phyloP scores from a whole-genome alignment of 768 basidiomycete genomes.

The Hortiboletus flavorubellus region DNA sequence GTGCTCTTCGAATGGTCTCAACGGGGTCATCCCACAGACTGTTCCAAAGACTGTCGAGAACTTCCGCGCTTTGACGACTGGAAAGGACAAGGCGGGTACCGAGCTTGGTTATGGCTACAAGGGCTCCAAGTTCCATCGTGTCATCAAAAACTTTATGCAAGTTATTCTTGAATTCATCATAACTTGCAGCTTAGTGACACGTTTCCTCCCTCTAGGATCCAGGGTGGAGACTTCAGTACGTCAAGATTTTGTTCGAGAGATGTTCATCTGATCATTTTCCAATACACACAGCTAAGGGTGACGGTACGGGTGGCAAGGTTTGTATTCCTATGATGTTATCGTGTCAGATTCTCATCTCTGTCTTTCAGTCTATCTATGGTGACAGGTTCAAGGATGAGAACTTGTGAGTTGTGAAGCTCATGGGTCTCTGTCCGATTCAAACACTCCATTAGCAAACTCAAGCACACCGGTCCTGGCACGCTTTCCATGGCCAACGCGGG shows the following conservation, averaged over 20 bases:
- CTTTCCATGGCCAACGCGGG: constrained; percentile 96
- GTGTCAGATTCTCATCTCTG: constrained; percentile 1
- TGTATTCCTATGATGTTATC: constrained; percentile 2
- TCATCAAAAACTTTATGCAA: constrained; percentile 92
- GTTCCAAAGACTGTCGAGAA: constrained; percentile 97
- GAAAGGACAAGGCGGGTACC: constrained; percentile 61
- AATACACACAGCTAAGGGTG: constrained; percentile 61
- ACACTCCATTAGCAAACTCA: constrained; percentile 71
- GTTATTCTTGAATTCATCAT: constrained; percentile 15
- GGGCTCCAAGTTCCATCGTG: constrained; percentile 94
- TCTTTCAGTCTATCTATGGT: constrained; percentile 78
- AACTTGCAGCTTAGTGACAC: not conserved
- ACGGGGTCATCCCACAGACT: constrained; percentile 45
- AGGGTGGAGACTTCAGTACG: constrained; percentile 97
- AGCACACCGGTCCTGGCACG: constrained; percentile 82
- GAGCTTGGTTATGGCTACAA: constrained; percentile 88
- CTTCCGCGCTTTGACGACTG: constrained; percentile 91
- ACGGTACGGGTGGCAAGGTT: constrained; percentile 91
- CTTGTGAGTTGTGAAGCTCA: constrained; percentile 54
- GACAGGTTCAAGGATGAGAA: constrained; percentile 93
- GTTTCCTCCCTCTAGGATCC: constrained; percentile 59
- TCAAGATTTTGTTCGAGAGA: constrained; percentile 18
- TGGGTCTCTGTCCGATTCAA: not conserved
- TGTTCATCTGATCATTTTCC: constrained; percentile 13
- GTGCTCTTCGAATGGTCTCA: not conserved